These are phyloP conservation scores for Globisporangium cylindrosporum DNA, from an alignment of 352 stramenopile species.

Conservation along the genomic window DNA sequence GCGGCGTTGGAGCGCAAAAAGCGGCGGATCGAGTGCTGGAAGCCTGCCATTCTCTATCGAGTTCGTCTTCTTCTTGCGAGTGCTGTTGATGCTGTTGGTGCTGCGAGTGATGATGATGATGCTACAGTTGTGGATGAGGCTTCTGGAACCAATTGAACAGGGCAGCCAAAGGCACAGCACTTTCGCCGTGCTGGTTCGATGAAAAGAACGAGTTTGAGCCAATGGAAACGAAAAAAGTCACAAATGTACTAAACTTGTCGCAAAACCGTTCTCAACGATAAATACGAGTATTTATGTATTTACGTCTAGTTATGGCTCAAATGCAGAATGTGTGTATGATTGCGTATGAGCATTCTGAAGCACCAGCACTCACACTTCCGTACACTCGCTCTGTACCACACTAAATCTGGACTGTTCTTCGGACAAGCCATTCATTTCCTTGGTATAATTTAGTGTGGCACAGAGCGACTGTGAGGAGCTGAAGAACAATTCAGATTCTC, in stretches of 20 bases:
- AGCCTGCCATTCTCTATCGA: slow-evolving; percentile 1
- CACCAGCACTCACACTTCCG: not conserved
- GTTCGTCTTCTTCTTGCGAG: not conserved
- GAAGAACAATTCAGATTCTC: slow-evolving; percentile 4
- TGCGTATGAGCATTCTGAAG: not conserved
- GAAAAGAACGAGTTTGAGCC: too few relatives aligned
- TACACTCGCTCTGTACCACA: not conserved
- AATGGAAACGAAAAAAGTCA: too few relatives aligned
- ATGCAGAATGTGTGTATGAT: slow-evolving; percentile 1
- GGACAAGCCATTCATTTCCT: not conserved
- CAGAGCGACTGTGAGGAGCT: not conserved
- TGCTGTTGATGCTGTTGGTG: not conserved
- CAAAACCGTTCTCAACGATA: too few relatives aligned
- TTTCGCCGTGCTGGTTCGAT: too few relatives aligned
- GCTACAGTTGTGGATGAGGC: not conserved
- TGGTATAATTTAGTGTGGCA: not conserved
- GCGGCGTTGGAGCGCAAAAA: slow-evolving; percentile 17
- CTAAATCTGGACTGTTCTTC: not conserved
- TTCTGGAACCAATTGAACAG: not conserved
- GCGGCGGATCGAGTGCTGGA: slow-evolving; percentile 16
- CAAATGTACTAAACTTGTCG: too few relatives aligned
- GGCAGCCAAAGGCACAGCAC: too few relatives aligned
- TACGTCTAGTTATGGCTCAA: too few relatives aligned
- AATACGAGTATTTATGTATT: too few relatives aligned
- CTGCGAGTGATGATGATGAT: not conserved